A percentile compares a stretch with the other conserved stretches of the same genome.
These are phyloP conservation scores for Candida qinlingensis DNA, from an alignment of 805 yeast species.

Conservation along the genomic window DNA sequence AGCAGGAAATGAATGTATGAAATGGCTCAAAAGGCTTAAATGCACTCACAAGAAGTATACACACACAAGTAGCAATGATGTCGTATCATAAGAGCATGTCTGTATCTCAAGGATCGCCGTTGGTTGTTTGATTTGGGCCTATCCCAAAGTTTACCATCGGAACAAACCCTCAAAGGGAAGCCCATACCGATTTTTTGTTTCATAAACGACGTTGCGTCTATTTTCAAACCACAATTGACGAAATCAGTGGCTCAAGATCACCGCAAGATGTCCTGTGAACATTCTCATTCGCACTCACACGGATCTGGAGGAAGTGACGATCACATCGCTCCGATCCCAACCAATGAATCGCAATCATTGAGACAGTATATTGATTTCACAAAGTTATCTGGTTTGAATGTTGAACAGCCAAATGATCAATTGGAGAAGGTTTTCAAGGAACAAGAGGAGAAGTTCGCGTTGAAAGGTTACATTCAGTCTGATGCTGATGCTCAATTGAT, in stretches of 20 bases:
- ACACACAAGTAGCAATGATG: no score
- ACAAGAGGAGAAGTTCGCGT: slow-evolving; percentile 42
- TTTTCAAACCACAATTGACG: neutral
- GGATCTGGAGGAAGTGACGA: slow-evolving; percentile 15
- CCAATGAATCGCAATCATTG: slow-evolving; percentile 64
- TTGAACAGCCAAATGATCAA: slow-evolving; percentile 47
- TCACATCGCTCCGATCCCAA: slow-evolving; percentile 59
- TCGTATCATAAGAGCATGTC: no score
- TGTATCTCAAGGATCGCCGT: no score
- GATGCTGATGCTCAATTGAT: slow-evolving; percentile 83
- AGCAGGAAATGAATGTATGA: no score
- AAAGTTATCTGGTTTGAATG: slow-evolving; percentile 59
- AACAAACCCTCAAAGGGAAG: no score
- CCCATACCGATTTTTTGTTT: no score
- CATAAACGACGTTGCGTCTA: no score
- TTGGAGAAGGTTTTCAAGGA: slow-evolving; percentile 41
- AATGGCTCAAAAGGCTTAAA: no score
- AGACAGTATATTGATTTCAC: slow-evolving; percentile 53
- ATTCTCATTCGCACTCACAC: slow-evolving; percentile 15
- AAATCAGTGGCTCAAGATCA: neutral
- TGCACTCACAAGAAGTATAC: no score
- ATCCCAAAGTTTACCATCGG: no score
- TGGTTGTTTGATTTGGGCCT: no score
- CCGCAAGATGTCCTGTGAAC: slow-evolving; percentile 16
- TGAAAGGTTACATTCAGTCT: slow-evolving; percentile 44